These are phyloP conservation scores for Tarenaya hassleriana DNA, from an alignment of 345 rosid species.

Conservation along the genomic window DNA sequence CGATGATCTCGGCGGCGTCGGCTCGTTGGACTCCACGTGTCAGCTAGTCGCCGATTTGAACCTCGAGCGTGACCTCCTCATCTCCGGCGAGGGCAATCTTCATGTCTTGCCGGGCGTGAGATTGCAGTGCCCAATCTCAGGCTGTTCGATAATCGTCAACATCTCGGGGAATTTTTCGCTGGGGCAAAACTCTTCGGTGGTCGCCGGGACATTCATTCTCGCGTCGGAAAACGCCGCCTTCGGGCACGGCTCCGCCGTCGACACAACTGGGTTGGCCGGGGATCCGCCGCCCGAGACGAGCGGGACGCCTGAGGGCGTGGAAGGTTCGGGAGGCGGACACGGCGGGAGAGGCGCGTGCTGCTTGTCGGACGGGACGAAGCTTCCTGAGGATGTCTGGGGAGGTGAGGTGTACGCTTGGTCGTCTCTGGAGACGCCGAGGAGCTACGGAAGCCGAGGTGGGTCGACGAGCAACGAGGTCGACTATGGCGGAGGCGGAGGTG, in stretches of 20 bases:
- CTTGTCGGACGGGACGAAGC: constrained; percentile 47
- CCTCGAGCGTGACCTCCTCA: constrained; percentile 61
- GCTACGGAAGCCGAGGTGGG: constrained; percentile 85
- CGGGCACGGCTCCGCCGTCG: constrained; percentile 38
- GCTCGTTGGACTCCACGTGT: constrained; percentile 76
- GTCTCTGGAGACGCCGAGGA: constrained; percentile 49
- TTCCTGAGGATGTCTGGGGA: constrained; percentile 89
- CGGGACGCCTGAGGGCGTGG: constrained; percentile 84
- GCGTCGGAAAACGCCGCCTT: constrained; percentile 61
- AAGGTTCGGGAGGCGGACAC: constrained; percentile 93
- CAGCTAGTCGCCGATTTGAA: constrained; percentile 74
- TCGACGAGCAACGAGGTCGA: constrained; percentile 74
- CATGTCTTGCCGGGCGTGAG: constrained; percentile 55
- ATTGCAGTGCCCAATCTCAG: constrained; percentile 45
- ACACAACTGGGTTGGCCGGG: constrained; percentile 78
- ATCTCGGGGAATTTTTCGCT: constrained; percentile 67
- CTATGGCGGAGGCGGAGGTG: constrained; percentile 95
- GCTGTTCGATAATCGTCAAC: constrained; percentile 62
- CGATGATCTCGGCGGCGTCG: constrained; percentile 83
- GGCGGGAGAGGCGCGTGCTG: constrained; percentile 94
- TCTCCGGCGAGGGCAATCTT: constrained; percentile 75
- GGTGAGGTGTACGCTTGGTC: constrained; percentile 93
- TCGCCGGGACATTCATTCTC: constrained; percentile 64
- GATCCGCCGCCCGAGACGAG: constrained; percentile 69
- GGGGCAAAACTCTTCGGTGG: constrained; percentile 51